Evolutionary conservation across 2,329 filamentous ascomycete genomes (phyloP).

Genomic region (Fusarium sp.): DNA sequence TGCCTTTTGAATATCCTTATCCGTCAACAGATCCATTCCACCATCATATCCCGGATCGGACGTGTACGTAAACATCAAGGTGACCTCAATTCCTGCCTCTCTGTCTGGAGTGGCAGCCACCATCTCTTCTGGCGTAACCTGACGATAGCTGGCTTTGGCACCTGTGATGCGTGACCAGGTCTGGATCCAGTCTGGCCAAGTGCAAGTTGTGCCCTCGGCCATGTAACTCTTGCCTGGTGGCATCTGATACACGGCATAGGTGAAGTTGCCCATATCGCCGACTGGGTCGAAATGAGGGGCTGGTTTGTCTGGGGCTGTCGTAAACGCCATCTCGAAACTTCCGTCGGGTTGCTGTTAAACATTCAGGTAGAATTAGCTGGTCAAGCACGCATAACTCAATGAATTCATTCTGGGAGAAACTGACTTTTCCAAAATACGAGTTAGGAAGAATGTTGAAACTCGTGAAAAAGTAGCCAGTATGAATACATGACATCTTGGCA

Average conservation of each 20-base stretch:
- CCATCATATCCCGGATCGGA: constrained; percentile 62
- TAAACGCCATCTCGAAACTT: constrained; percentile 59
- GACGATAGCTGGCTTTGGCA: constrained; percentile 49
- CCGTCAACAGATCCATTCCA: constrained; percentile 54
- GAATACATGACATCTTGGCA: constrained; percentile 62
- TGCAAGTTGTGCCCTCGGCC: constrained; percentile 57
- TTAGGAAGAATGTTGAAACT: constrained; percentile 59
- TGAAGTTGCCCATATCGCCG: constrained; percentile 59
- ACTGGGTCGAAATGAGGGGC: constrained; percentile 59
- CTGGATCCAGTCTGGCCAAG: constrained; percentile 57
- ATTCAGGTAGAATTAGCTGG: neutral
- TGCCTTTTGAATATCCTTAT: constrained; percentile 57
- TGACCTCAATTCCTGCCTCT: constrained; percentile 56
- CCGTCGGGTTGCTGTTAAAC: constrained; percentile 50
- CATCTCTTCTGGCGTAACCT: constrained; percentile 55
- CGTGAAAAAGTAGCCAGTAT: constrained; percentile 60
- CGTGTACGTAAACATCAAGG: constrained; percentile 59
- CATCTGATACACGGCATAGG: constrained; percentile 61
- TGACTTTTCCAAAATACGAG: constrained; percentile 59
- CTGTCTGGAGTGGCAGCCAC: constrained; percentile 49
- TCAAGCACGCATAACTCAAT: neutral
- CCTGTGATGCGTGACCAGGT: constrained; percentile 54
- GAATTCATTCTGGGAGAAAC: neutral
- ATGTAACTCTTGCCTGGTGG: constrained; percentile 60
- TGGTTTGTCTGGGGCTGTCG: constrained; percentile 50